phyloP scores from a whole-genome alignment of 2,329 filamentous ascomycete species.

The Cladosporium sp. region DNA sequence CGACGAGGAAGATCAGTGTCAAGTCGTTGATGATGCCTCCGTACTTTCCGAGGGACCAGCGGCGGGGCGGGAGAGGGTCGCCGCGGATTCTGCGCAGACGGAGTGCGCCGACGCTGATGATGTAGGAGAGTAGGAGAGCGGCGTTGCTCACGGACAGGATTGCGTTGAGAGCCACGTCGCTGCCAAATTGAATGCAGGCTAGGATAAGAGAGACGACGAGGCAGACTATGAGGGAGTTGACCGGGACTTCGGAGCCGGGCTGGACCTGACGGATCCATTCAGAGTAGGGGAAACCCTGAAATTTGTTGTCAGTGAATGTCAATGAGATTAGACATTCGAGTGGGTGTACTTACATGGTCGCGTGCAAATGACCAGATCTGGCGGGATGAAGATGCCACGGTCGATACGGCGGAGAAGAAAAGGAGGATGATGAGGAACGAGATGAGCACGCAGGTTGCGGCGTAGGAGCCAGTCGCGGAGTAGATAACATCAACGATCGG shows the following conservation, averaged over 20 bases:
- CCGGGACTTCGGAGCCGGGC: slow-evolving; percentile 28
- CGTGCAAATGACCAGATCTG: slow-evolving; percentile 33
- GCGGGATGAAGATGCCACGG: slow-evolving; percentile 30
- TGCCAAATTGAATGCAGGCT: slow-evolving; percentile 41
- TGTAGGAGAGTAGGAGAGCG: slow-evolving; percentile 31
- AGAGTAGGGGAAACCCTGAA: slow-evolving; percentile 32
- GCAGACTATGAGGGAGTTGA: slow-evolving; percentile 31
- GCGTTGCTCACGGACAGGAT: slow-evolving; percentile 38
- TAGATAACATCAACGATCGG: slow-evolving; percentile 31
- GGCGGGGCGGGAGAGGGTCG: slow-evolving; percentile 27
- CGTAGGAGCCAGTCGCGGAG: slow-evolving; percentile 26
- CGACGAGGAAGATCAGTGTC: slow-evolving; percentile 12
- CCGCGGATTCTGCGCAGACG: slow-evolving; percentile 29
- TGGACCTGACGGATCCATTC: slow-evolving; percentile 29
- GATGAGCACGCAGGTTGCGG: slow-evolving; percentile 29
- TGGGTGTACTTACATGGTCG: slow-evolving; percentile 18
- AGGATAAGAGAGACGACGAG: slow-evolving; percentile 31
- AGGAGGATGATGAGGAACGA: slow-evolving; percentile 29
- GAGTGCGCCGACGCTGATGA: slow-evolving; percentile 31
- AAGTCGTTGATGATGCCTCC: slow-evolving; percentile 22
- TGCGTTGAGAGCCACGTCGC: slow-evolving; percentile 37
- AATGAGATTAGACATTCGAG: background rate
- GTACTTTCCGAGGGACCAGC: slow-evolving; percentile 30
- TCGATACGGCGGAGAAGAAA: slow-evolving; percentile 34
- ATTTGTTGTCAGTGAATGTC: background rate